Evolutionary conservation across 148 eudicot genomes (phyloP).

Genomic region (Nepenthes gracilis): DNA sequence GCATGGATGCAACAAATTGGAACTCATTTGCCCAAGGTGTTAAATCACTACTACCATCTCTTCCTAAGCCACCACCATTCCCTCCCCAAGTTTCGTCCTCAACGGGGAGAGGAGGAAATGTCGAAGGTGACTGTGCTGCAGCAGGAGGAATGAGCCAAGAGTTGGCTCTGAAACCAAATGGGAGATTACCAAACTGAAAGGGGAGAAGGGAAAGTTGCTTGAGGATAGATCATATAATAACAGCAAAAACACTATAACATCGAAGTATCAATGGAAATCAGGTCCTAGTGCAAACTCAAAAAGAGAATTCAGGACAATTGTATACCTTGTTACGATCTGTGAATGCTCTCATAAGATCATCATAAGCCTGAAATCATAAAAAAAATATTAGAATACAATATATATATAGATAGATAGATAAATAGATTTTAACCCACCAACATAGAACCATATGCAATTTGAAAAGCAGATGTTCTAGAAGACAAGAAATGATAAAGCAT

Average conservation of each 20-base stretch:
- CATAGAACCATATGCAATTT: too few relatives aligned
- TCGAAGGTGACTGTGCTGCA: constrained; percentile 58
- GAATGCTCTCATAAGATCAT: constrained; percentile 91
- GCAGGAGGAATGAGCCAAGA: constrained; percentile 97
- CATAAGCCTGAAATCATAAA: constrained; percentile 59
- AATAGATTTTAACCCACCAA: background rate
- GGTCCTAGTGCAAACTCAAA: background rate
- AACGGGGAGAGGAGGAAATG: constrained; percentile 71
- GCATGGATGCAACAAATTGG: constrained; percentile 77
- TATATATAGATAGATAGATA: background rate
- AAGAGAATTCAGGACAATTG: background rate
- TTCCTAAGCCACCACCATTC: constrained; percentile 93
- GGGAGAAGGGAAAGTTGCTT: constrained; percentile 7
- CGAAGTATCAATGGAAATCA: background rate
- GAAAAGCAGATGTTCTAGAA: too few relatives aligned
- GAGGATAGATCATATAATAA: background rate
- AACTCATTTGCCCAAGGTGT: constrained; percentile 87
- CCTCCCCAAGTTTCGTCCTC: constrained; percentile 98
- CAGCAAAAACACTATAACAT: background rate
- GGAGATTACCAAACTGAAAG: constrained; percentile 95
- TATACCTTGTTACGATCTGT: constrained; percentile 89
- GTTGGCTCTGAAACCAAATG: constrained; percentile 96
- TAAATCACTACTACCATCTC: constrained; percentile 76
- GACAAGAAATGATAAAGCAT: too few relatives aligned
- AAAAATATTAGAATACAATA: background rate